Base-by-base conservation (phyloP, 208 protist species). In the Crithidia sp. region DNA sequence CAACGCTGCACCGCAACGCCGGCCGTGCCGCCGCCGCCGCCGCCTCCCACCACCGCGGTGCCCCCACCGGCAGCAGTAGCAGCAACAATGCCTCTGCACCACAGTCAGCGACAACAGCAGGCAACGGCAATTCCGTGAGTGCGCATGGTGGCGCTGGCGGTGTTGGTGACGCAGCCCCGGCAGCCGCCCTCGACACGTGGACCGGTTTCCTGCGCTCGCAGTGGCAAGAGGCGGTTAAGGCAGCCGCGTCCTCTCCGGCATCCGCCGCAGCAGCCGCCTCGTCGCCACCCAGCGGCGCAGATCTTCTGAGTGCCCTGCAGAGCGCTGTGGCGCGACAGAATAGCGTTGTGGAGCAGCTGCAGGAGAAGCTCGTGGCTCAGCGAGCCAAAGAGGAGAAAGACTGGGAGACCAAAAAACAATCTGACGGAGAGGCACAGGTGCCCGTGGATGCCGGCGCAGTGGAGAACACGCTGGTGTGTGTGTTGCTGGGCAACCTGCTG, bases 401-500 rank as follows among this genome's bases (percentile, higher is more conserved):
- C 7, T 78, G 74, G 74, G 66, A 67, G 58, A n/a, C 6, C 36
- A 64, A 55, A 13, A 67, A 61, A 45, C n/a, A 56, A n/a, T 4
- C 19, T 37, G 49, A 49, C 5, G 49, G 5, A 4, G 28, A 40
- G 41, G 12, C 43, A 53, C n/a, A 39, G 47, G 56, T 19, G 14
- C 44, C 36, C 5, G 8, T 16, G 49, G 39, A 4, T 3, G 47
- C 7, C 17, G 59, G 8, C 17, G 63, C 44, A 19, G 49, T 84
- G 40, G 79, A 84, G 45, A 89, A 89, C 65, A 75, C 73, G 16
- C 74, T 80, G 40, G 70, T 82, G 28, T 84, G 76, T 28, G 77
- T 73, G 13, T 47, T 94, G 57, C 77, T 92, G 39, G 77, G 87
- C 39, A 40, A 10, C 3, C 50, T 93, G 40, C 80, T 94, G 16